These are phyloP conservation scores for Amaranthus cruentus DNA, from an alignment of 148 eudicot species.

Conservation along the genomic window DNA sequence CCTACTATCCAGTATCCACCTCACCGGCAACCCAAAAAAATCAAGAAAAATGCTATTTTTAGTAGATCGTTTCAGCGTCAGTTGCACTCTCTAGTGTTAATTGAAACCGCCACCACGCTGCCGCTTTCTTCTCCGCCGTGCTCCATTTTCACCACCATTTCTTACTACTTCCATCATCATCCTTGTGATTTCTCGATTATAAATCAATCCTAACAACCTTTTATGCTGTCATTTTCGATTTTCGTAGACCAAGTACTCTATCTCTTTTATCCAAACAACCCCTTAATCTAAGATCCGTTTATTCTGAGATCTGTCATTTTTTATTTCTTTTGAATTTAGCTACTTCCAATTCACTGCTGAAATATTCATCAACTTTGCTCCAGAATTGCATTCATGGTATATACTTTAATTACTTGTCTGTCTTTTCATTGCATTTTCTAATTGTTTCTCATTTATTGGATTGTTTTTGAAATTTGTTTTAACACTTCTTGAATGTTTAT, in stretches of 20 bases:
- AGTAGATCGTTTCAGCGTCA: too few relatives aligned
- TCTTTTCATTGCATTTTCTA: neutral
- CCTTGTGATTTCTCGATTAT: neutral
- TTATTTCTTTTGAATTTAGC: neutral
- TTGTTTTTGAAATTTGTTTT: neutral
- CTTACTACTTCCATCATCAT: neutral
- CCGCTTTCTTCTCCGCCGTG: neutral
- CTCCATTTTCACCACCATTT: neutral
- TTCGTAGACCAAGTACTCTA: neutral
- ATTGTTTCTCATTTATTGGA: neutral
- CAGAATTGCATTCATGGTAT: conserved; percentile 13
- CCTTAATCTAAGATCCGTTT: conserved; percentile 10
- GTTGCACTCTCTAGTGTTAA: neutral
- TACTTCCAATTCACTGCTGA: neutral
- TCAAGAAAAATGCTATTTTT: too few relatives aligned
- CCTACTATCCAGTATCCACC: too few relatives aligned
- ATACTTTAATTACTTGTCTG: neutral
- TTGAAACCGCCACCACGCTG: conserved; percentile 1
- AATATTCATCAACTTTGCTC: conserved; percentile 3
- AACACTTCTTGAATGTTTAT: neutral
- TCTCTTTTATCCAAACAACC: neutral
- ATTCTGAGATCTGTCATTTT: conserved; percentile 1
- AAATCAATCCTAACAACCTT: neutral
- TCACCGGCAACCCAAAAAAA: too few relatives aligned
- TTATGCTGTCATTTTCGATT: neutral